A percentile compares a stretch with the other conserved stretches of the same genome.
phyloP scores from a whole-genome alignment of 306 rosid species.

The Pueraria montana region DNA sequence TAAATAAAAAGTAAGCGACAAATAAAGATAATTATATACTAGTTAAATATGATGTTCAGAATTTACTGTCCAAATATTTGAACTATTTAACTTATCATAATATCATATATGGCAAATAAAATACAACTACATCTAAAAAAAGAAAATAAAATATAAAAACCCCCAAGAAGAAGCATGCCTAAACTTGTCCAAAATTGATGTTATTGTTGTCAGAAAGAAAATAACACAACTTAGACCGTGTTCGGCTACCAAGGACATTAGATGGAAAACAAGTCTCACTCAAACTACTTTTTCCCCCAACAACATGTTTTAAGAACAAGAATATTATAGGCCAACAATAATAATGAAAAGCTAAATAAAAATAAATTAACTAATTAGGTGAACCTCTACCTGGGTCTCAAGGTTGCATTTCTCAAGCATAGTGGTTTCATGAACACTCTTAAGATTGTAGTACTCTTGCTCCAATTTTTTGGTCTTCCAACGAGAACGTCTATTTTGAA shows the following conservation, averaged over 20 bases:
- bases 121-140: background rate
- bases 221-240: background rate
- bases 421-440: slow-evolving; percentile 57
- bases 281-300: background rate
- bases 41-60: background rate
- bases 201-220: slow-evolving; percentile 18
- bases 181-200: slow-evolving; percentile 1
- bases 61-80: background rate
- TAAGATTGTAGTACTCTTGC: slow-evolving; percentile 66
- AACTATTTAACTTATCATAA: background rate
- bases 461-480: slow-evolving; percentile 86
- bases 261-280: background rate
- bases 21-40: background rate
- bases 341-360: background rate
- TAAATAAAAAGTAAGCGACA: background rate
- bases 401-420: slow-evolving; percentile 60
- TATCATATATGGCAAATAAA: background rate
- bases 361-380: background rate
- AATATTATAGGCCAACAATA: background rate
- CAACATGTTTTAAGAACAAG: background rate
- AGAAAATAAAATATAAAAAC: background rate
- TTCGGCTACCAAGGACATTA: background rate
- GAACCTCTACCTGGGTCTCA: slow-evolving; percentile 61
- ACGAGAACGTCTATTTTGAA: slow-evolving; percentile 82
- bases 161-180: background rate